These are phyloP conservation scores for Jaminaea rosea DNA, from an alignment of 1,284 basidiomycete genomes.

Conservation along the genomic window DNA sequence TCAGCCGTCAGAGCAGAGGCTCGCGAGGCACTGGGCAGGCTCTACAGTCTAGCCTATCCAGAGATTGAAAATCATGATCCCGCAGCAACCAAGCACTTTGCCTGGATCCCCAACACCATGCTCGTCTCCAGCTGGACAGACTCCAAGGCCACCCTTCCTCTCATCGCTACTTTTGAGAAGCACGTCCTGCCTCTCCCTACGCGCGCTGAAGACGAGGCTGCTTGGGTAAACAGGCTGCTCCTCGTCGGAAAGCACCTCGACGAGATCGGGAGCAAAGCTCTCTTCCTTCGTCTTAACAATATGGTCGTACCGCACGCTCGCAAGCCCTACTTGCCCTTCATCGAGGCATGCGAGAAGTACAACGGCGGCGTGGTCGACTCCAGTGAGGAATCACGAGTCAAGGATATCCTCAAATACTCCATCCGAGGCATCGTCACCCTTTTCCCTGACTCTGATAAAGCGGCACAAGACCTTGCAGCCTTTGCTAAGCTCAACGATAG, in stretches of 20 bases:
- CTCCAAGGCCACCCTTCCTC: slow-evolving; percentile 54
- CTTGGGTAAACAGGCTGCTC: slow-evolving; percentile 77
- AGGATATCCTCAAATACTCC: slow-evolving; percentile 17
- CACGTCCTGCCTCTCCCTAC: slow-evolving; percentile 73
- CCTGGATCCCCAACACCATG: slow-evolving; percentile 82
- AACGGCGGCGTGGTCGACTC: slow-evolving; percentile 65
- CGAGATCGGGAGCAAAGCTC: slow-evolving; percentile 50
- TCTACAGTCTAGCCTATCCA: slow-evolving; percentile 73
- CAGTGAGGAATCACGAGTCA: slow-evolving; percentile 55
- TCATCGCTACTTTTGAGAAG: slow-evolving; percentile 55
- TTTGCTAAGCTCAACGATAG: slow-evolving; percentile 83
- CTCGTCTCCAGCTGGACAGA: slow-evolving; percentile 49
- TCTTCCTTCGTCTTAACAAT: slow-evolving; percentile 53
- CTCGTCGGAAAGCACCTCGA: slow-evolving; percentile 66
- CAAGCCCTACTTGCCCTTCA: slow-evolving; percentile 19
- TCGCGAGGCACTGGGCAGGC: slow-evolving; percentile 63
- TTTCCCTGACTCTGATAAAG: slow-evolving; percentile 59
- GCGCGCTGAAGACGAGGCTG: slow-evolving; percentile 59
- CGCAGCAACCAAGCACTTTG: slow-evolving; percentile 68
- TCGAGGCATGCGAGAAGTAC: slow-evolving; percentile 34
- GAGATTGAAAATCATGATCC: slow-evolving; percentile 82
- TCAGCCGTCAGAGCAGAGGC: slow-evolving; percentile 72
- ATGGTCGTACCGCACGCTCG: neutral
- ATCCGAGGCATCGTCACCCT: slow-evolving; percentile 13
- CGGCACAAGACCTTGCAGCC: slow-evolving; percentile 64